Evolutionary conservation across 2,329 filamentous ascomycete species (phyloP), one percentile per base, ranked within the genome.

Genomic region (Cladophialophora bantiana): DNA sequence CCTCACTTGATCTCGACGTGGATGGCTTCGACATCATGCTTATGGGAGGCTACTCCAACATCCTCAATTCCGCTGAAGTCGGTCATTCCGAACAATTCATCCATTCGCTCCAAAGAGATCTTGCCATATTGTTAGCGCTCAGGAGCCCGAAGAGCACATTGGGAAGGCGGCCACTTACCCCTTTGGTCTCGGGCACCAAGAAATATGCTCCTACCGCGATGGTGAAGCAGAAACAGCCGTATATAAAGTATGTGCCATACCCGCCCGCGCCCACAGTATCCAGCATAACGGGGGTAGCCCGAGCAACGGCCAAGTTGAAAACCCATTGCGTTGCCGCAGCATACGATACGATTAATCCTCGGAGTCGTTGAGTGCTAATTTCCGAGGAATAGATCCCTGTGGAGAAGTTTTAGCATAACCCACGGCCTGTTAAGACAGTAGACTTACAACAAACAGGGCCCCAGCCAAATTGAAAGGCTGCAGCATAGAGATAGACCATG

Each of bases 141-240:
- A 26, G 45, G 9, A 26, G 18, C 18, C 40, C 7, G 10, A 26
- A 20, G 26, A 12, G 26, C 9, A 31, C 20, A 31, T 5, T 10
- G 20, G 4, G 45, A 50, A 26, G 18, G 18, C 13, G 26, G 2
- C 18, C 70, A 72, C 78, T 74, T 70, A 82, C 70, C 15, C 89
- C 89, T 80, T 91, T 91, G 10, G 89, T 92, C 78, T 92, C 89
- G 0, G 89, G 89, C n/a, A 90, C 83, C 68, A 88, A 84, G 80
- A 89, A 88, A 82, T 83, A 90, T 48, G 88, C 86, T 74, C 89
- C 90, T 61, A 89, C 69, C 68, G 86, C 85, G 86, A 91, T 90
- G 71, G 82, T 74, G 72, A 88, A 83, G 75, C 88, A 89, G 77
- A 91, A 91, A 62, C 78, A 83, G 9, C 87, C 85, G 76, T 90